A percentile compares a stretch with the other conserved stretches of the same genome.
phyloP scores from a whole-genome alignment of 768 basidiomycete species.

The Tulasnella sp. region DNA sequence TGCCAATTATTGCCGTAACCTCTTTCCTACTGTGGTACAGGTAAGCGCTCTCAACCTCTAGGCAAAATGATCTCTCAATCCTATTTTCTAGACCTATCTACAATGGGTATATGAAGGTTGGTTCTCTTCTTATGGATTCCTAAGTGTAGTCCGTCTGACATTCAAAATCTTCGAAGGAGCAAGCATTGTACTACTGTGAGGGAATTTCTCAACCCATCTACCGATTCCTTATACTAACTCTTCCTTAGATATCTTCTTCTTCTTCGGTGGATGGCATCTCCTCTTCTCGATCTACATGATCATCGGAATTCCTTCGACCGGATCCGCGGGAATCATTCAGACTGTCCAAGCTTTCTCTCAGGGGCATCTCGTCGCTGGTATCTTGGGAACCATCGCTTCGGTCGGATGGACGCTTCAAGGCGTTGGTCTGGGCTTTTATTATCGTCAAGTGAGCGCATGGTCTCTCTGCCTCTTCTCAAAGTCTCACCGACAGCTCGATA shows the following conservation, averaged over 20 bases:
- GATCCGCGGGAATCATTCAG: conserved; percentile 90
- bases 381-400: conserved; percentile 70
- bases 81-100: conserved; percentile 65
- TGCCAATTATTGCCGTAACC: conserved; percentile 60
- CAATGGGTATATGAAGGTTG: conserved; percentile 93
- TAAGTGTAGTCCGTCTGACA: not conserved
- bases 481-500: conserved; percentile 22
- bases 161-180: conserved; percentile 54
- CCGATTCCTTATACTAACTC: not conserved
- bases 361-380: conserved; percentile 64
- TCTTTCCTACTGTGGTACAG: conserved; percentile 96
- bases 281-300: conserved; percentile 91
- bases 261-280: conserved; percentile 93
- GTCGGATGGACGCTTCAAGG: conserved; percentile 85
- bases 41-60: conserved; percentile 32
- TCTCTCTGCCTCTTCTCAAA: not conserved
- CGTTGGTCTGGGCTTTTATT: conserved; percentile 67
- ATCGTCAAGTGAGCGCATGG: conserved; percentile 44
- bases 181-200: conserved; percentile 88
- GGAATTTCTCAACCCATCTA: not conserved
- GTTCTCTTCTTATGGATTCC: not conserved
- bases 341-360: conserved; percentile 70
- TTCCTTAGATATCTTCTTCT: conserved; percentile 78
- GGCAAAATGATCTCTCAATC: not conserved
- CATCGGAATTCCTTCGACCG: conserved; percentile 84